These are phyloP conservation scores for Diaporthe citrichinensis DNA, from an alignment of 2,329 filamentous ascomycete genomes.

Conservation along the genomic window DNA sequence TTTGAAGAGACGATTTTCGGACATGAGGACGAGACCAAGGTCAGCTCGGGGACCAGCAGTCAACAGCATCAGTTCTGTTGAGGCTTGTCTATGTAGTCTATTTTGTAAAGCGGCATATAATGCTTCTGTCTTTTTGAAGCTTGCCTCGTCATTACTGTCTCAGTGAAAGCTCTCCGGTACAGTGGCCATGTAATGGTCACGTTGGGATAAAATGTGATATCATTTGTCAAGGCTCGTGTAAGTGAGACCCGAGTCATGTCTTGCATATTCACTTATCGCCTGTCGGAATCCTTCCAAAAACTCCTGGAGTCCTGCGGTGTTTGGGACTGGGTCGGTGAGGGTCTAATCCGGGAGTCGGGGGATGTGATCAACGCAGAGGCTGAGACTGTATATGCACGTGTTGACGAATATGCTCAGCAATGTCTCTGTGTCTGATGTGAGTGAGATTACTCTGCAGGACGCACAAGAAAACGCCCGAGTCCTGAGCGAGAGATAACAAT, in stretches of 20 bases:
- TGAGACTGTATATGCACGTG: too few species aligned
- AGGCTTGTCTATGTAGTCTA: neutral
- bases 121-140: neutral
- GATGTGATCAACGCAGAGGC: too few species aligned
- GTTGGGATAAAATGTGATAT: neutral
- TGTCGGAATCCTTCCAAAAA: neutral
- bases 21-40: neutral
- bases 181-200: neutral
- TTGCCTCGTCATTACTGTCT: neutral
- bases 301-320: too few species aligned
- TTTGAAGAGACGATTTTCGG: neutral
- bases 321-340: too few species aligned
- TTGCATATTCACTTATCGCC: neutral
- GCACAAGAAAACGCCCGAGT: neutral
- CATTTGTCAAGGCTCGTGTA: slow-evolving; percentile 13
- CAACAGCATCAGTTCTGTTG: neutral
- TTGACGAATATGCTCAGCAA: neutral
- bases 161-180: neutral
- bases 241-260: slow-evolving; percentile 23
- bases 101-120: neutral
- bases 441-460: neutral
- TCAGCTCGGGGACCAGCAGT: neutral
- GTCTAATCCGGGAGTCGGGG: neutral
- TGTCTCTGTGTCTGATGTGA: neutral
- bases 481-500: neutral